Conservation (phyloP, 2,329 filamentous ascomycete species). For the Periconia digitata region DNA sequence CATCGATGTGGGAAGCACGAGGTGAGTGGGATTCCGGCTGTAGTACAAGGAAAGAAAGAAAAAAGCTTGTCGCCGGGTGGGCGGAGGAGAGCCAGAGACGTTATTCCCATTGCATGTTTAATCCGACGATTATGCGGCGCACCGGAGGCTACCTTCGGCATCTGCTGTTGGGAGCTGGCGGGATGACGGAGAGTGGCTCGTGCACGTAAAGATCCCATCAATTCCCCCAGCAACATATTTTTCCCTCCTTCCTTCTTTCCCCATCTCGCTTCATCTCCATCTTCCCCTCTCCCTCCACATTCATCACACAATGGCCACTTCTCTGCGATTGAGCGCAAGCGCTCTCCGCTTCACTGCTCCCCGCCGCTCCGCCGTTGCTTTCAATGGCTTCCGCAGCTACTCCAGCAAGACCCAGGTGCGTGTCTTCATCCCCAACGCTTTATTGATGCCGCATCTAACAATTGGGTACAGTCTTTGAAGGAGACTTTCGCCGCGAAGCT, state of each 20-base stretch:
- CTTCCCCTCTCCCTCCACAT: constrained; percentile 24
- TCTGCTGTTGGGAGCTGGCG: background rate
- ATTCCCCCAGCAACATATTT: constrained; percentile 22
- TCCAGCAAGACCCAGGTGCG: constrained; percentile 85
- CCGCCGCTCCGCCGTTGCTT: constrained; percentile 69
- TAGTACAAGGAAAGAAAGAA: background rate
- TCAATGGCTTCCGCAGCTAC: constrained; percentile 86
- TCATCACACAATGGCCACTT: constrained; percentile 72
- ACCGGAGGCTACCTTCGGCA: background rate
- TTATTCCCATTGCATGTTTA: constrained; percentile 1
- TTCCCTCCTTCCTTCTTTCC: constrained; percentile 31
- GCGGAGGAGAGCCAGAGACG: background rate
- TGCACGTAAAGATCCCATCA: constrained; percentile 3
- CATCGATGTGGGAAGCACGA: too few species aligned
- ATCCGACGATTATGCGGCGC: constrained; percentile 1
- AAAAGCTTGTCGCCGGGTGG: constrained; percentile 3
- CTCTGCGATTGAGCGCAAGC: constrained; percentile 78
- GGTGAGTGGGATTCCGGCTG: background rate
- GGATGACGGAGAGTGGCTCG: constrained; percentile 1
- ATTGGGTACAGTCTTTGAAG: constrained; percentile 79
- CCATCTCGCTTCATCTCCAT: constrained; percentile 37
- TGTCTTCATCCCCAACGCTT: constrained; percentile 7
- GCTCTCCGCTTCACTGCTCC: constrained; percentile 73
- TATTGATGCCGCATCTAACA: constrained; percentile 28
- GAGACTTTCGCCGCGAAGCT: constrained; percentile 96